Conservation (phyloP, 805 yeast genomes). For the Jamesozyma piceae region DNA sequence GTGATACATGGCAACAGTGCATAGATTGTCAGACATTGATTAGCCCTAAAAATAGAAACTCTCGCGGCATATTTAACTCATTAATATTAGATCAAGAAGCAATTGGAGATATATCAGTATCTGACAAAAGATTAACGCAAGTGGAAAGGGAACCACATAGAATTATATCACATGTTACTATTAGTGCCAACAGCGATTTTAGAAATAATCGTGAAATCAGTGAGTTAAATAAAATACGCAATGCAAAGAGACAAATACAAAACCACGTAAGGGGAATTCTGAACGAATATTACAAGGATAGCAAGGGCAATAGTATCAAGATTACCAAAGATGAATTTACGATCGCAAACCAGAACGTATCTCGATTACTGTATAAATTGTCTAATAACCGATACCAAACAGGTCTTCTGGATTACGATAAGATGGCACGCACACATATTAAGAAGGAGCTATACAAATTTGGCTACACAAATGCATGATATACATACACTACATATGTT, state of each 20-base stretch:
- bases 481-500: neutral
- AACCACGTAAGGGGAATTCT: slow-evolving; percentile 44
- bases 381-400: slow-evolving; percentile 10
- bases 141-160: neutral
- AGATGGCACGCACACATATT: neutral
- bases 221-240: slow-evolving; percentile 9
- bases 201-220: neutral
- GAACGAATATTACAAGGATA: slow-evolving; percentile 37
- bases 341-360: slow-evolving; percentile 49
- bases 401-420: slow-evolving; percentile 3
- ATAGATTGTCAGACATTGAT: slow-evolving; percentile 9
- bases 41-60: neutral
- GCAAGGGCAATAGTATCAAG: slow-evolving; percentile 8
- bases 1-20: slow-evolving; percentile 16
- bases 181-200: neutral
- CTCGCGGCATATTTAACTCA: too few species aligned
- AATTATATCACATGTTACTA: neutral
- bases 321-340: slow-evolving; percentile 42
- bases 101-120: too few species aligned
- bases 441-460: neutral
- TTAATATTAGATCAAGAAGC: too few species aligned
- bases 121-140: too few species aligned
- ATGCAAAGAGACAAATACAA: slow-evolving; percentile 51
- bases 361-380: slow-evolving; percentile 45
- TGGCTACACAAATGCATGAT: slow-evolving; percentile 2